phyloP scores from a whole-genome alignment of 495 filamentous ascomycete genomes.

The Amniculicola lignicola region DNA sequence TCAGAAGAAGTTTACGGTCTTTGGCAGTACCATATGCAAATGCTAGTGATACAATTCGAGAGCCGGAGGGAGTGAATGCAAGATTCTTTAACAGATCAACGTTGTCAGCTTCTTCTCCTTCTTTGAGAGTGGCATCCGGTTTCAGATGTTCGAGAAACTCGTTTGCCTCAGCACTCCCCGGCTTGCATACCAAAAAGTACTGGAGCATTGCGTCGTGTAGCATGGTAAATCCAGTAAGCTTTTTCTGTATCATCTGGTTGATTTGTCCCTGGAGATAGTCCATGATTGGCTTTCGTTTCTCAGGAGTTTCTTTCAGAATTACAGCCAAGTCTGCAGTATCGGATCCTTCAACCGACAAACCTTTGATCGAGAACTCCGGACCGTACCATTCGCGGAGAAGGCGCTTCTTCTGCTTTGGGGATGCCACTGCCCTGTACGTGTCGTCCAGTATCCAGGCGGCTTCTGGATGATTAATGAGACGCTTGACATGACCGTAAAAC shows the following conservation, averaged over 20 bases:
- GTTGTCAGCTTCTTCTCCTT: constrained; percentile 52
- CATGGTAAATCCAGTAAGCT: constrained; percentile 91
- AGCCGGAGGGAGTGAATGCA: constrained; percentile 88
- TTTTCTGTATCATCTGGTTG: constrained; percentile 90
- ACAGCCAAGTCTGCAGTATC: constrained; percentile 60
- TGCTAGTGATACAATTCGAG: constrained; percentile 73
- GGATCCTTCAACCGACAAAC: constrained; percentile 48
- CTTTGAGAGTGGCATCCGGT: constrained; percentile 55
- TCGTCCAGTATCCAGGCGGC: constrained; percentile 97
- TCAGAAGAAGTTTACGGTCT: constrained; percentile 83
- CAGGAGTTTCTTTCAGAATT: constrained; percentile 71
- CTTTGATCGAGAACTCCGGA: constrained; percentile 83
- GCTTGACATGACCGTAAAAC: constrained; percentile 88
- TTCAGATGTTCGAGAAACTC: constrained; percentile 90
- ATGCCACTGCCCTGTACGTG: constrained; percentile 83
- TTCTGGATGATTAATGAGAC: constrained; percentile 91
- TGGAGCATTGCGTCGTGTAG: constrained; percentile 97
- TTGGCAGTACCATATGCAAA: constrained; percentile 84
- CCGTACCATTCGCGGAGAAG: constrained; percentile 97
- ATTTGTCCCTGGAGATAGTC: constrained; percentile 76
- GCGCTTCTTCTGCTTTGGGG: constrained; percentile 72
- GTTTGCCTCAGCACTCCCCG: constrained; percentile 70
- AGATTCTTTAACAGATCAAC: constrained; percentile 88
- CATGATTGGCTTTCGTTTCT: constrained; percentile 84
- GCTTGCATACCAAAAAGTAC: constrained; percentile 77